Evolutionary conservation across 352 stramenopile genomes (phyloP), one percentile per base, ranked within the genome.

Genomic region (Globisporangium mamillatum): DNA sequence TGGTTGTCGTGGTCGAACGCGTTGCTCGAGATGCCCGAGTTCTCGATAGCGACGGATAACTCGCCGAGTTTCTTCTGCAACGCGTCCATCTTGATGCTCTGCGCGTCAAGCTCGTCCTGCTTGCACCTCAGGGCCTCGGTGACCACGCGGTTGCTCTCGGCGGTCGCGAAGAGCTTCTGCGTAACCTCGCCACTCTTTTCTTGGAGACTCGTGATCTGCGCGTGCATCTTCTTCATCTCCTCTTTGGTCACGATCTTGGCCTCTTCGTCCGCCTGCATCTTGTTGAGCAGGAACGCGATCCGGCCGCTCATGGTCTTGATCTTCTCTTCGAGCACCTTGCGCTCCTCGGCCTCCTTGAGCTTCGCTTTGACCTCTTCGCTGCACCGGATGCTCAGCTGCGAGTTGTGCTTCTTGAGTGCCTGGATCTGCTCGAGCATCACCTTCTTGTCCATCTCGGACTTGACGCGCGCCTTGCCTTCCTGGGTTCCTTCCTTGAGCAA

Each of bases 211-310:
- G 91, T 82, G 53, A 98, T 83, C 69, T 98, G 93, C 14, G 87
- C 90, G 54, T 98, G 81, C 59, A 98, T 91, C 67, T 98, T 98
- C 77, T 98, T 98, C 29, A 89, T 85, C 48, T 98, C 95, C 72
- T 98, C 96, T 52, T 94, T 94, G 41, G 84, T 89, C 60, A 96
- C 91, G 53, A 98, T 91, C 64, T 95, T 97, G 53, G 89, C 90
- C 67, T 98, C 96, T 75, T 98, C 95, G 67, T 99, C 95, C 10
- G 89, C 92, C 69, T 99, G 94, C 82, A 99, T 97, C 72, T 98
- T 98, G 80, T 98, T 99, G 56, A 99, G 88, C 44, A 99, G 66
- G 72, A 98, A 98, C 20, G 89, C 89, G 3, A 99, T 78, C 4
- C 96, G 92, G 0, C 92, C 89, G 67, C 93, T 96, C 73, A 98